Evolutionary conservation across 495 filamentous ascomycete species (phyloP), one percentile per base, ranked within the genome.

Genomic region (Lasiosphaeria ovina): DNA sequence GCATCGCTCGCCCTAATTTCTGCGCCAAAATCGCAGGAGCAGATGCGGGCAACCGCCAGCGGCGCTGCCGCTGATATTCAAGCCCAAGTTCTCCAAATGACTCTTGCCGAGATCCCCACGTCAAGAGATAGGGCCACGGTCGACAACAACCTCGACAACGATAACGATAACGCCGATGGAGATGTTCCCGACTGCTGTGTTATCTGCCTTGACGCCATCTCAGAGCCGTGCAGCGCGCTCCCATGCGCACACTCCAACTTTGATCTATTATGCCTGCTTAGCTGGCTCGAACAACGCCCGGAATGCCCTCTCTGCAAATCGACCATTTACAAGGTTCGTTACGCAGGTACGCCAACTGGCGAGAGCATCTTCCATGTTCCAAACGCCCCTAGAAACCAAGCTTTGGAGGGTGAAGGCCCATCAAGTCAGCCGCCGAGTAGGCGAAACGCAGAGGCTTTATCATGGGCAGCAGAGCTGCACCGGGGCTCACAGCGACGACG

Each of bases 221-320:
- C 86, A 5, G 90, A 93, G 65, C 75, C 84, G 42, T 89, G 87
- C 58, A 74, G 86, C 16, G 85, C 89, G 4, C 75, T 81, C 42
- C 90, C 91, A 16, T 97, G 92, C 81, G 79, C 80, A 17, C 92
- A 97, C 78, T 72, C 81, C 51, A 86, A 84, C 65, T 96, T 94
- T 70, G 91, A 96, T 74, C 93, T 91, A 70, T 66, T 92, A 11
- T 97, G 92, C 67, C 82, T 96, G 9, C 70, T 89, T 17, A 92
- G 84, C 75, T 96, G 92, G 92, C 76, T 93, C 12, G 83, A 93
- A 64, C 79, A 91, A 67, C 83, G 83, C 32, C 73, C 87, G 0
- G 82, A 74, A 53, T 96, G 92, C 70, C 92, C 92, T 9, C 77
- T 96, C 57, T 96, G 90, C 74, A 93, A 93, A 58, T 75, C 82